Evolutionary conservation across 352 stramenopile genomes (phyloP), one percentile per base, ranked within the genome.

Genomic region (Globisporangium alternatum): DNA sequence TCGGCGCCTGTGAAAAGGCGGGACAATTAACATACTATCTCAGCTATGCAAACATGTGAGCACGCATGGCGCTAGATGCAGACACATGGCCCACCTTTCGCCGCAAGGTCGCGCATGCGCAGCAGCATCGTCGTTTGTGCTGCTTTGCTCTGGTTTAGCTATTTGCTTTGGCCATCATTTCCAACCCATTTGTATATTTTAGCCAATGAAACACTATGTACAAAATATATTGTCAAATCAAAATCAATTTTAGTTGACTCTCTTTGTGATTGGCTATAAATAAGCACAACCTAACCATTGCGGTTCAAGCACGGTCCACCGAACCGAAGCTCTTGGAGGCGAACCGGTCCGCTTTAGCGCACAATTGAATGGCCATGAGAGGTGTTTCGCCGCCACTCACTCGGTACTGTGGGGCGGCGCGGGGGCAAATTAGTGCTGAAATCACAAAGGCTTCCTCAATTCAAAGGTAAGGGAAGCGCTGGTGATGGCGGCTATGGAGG

Each of bases 401-500:
- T 60, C 60, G 30, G 39, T 48, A 54, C 62, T 58, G 44, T 47
- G 53, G 31, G 8, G 25, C 21, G 45, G 9, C 39, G 44, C 51
- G 28, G 55, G 43, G 54, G 68, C 62, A 61, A 77, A 75, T 65
- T 88, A 91, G 83, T 90, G 83, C 83, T 90, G 76, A 89, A 91
- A 91, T 88, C 82, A 89, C 82, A 88, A 89, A 91, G 76, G 82
- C 80, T 89, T 89, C 82, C 82, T 90, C 82, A 87, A 87, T 79
- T 80, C 70, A 79, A 86, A 89, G 78, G 80, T 88, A 86, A 80
- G 74, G 60, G 56, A 72, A 63, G 52, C 56, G 52, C n/a, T 53
- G 31, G 49, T 54, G 60, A 54, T 25, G 28, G 30, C 39, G 52
- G 33, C 31, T 19, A 31, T 35, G 52, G 37, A 44, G 30, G 52